phyloP scores from a whole-genome alignment of 345 rosid genomes.

The Moricandia arvensis region DNA sequence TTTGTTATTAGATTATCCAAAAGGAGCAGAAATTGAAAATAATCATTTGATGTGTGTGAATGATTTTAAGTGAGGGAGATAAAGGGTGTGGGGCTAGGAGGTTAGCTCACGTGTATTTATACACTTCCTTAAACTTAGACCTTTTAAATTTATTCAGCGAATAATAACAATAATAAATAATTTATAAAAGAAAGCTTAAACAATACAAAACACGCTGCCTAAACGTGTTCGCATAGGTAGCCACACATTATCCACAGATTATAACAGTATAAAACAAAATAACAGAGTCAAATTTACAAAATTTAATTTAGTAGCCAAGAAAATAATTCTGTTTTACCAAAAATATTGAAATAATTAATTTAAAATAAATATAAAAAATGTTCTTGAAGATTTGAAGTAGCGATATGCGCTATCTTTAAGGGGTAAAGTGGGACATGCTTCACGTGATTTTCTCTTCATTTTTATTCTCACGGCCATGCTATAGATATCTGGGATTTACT shows the following conservation, averaged over 20 bases:
- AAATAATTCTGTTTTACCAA: slow-evolving; percentile 35
- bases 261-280: not conserved
- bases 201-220: not conserved
- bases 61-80: slow-evolving; percentile 44
- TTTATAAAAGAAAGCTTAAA: not conserved
- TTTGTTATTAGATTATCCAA: slow-evolving; percentile 21
- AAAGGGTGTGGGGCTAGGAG: slow-evolving; percentile 57
- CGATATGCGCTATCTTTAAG: slow-evolving; percentile 54
- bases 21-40: not conserved
- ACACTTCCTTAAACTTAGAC: slow-evolving; percentile 45
- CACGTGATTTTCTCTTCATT: slow-evolving; percentile 69
- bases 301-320: no score
- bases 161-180: not conserved
- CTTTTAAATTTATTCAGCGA: slow-evolving; percentile 24
- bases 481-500: slow-evolving; percentile 12
- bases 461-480: slow-evolving; percentile 18
- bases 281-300: not conserved
- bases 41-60: slow-evolving; percentile 45
- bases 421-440: slow-evolving; percentile 62
- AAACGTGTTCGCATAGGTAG: not conserved
- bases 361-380: not conserved
- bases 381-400: slow-evolving; percentile 28
- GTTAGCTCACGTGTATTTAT: slow-evolving; percentile 90
- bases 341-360: not conserved
- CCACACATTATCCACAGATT: not conserved